phyloP scores from a whole-genome alignment of 1,284 basidiomycete genomes.

The Athelia psychrophila region DNA sequence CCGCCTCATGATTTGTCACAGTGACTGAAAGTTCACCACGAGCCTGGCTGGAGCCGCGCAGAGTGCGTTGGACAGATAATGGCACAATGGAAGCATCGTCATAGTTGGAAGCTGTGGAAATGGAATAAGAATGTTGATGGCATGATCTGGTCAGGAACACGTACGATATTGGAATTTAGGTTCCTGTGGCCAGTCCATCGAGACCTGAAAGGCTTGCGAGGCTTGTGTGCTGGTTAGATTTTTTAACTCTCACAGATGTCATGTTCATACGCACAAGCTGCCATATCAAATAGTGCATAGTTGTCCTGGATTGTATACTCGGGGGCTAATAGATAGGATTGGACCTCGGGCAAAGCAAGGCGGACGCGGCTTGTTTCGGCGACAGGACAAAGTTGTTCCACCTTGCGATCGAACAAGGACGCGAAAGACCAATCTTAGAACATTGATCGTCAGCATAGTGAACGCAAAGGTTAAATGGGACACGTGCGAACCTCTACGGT shows the following conservation, averaged over 20 bases:
- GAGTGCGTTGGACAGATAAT: constrained; percentile 67
- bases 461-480: not conserved
- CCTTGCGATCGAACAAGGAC: constrained; percentile 68
- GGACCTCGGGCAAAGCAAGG: constrained; percentile 42
- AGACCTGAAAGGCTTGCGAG: constrained; percentile 46
- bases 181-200: constrained; percentile 55
- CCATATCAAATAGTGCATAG: constrained; percentile 47
- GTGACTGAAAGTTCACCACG: constrained; percentile 70
- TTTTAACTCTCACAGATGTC: too few species aligned
- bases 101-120: not conserved
- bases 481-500: constrained; percentile 55
- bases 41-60: constrained; percentile 77
- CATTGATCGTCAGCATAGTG: constrained; percentile 6
- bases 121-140: not conserved
- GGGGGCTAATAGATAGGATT: constrained; percentile 46
- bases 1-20: constrained; percentile 62
- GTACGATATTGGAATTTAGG: constrained; percentile 53
- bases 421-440: constrained; percentile 74
- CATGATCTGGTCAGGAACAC: not conserved
- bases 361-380: constrained; percentile 50
- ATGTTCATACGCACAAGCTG: constrained; percentile 35
- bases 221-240: constrained; percentile 8
- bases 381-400: constrained; percentile 63
- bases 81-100: constrained; percentile 27
- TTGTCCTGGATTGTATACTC: constrained; percentile 36